Conservation (phyloP, 2,329 filamentous ascomycete species). For the Monosporascus sp. region DNA sequence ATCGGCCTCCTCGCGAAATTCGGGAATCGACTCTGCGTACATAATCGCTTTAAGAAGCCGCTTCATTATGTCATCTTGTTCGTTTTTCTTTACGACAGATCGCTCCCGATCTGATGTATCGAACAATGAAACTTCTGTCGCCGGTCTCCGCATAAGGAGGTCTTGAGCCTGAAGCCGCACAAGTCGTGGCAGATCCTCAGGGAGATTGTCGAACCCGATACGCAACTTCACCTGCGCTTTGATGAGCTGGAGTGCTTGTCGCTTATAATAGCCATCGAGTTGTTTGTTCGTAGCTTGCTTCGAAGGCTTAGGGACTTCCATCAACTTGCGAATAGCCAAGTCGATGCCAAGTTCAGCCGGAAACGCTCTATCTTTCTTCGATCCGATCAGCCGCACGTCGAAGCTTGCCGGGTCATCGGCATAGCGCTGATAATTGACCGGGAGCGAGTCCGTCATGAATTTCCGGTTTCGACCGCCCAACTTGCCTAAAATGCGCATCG, state of each 20-base stretch:
- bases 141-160: conserved; percentile 65
- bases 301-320: conserved; percentile 66
- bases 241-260: conserved; percentile 83
- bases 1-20: conserved; percentile 72
- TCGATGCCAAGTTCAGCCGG: conserved; percentile 83
- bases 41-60: conserved; percentile 86
- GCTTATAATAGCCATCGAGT: conserved; percentile 80
- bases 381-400: conserved; percentile 83
- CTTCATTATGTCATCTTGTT: conserved; percentile 76
- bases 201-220: conserved; percentile 80
- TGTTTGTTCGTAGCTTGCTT: conserved; percentile 52
- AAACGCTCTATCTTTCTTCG: conserved; percentile 83
- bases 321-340: conserved; percentile 80
- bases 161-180: conserved; percentile 89
- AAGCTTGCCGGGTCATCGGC: conserved; percentile 86
- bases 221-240: conserved; percentile 86
- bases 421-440: conserved; percentile 77
- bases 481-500: conserved; percentile 95
- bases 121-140: conserved; percentile 65
- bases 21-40: conserved; percentile 75
- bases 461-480: conserved; percentile 92
- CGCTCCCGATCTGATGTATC: conserved; percentile 73
- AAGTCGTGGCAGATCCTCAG: conserved; percentile 81
- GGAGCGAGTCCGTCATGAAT: conserved; percentile 85
- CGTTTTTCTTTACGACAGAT: conserved; percentile 81